Evolutionary conservation across 192 early-diverging fungal genomes (phyloP).

Genomic region (Umbelopsis ramanniana): DNA sequence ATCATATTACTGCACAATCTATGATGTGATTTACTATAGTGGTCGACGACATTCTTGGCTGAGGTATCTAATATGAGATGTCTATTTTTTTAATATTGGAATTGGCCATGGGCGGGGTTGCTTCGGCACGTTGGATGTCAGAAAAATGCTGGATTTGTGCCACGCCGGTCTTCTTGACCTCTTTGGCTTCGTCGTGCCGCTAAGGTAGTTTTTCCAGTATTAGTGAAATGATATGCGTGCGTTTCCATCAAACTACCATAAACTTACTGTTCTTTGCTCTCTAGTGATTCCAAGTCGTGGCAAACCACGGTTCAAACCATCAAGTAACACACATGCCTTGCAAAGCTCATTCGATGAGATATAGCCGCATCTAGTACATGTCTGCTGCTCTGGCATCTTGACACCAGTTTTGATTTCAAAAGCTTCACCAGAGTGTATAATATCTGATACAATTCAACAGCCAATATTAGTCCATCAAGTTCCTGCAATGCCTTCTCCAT

Average conservation of each 20-base stretch:
- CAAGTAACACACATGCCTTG: constrained; percentile 93
- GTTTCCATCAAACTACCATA: not conserved
- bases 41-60: not conserved
- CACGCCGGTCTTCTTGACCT: constrained; percentile 15
- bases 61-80: constrained; percentile 13
- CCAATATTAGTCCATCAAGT: not conserved
- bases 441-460: constrained; percentile 57
- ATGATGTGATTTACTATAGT: constrained; percentile 18
- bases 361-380: constrained; percentile 92
- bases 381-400: constrained; percentile 63
- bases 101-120: constrained; percentile 4
- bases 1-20: not conserved
- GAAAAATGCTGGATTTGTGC: constrained; percentile 36
- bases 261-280: constrained; percentile 45
- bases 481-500: not conserved
- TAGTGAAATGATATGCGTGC: not conserved
- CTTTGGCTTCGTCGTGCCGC: not conserved
- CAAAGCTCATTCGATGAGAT: constrained; percentile 91
- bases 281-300: constrained; percentile 72
- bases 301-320: constrained; percentile 89
- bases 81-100: constrained; percentile 1
- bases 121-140: constrained; percentile 33
- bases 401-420: constrained; percentile 71
- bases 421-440: constrained; percentile 94
- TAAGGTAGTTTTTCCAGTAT: not conserved